A percentile compares a stretch with the other conserved stretches of the same genome.
Conservation (phyloP, 1,139 yeast genomes). For the Sugiyamaella neomexicana region DNA sequence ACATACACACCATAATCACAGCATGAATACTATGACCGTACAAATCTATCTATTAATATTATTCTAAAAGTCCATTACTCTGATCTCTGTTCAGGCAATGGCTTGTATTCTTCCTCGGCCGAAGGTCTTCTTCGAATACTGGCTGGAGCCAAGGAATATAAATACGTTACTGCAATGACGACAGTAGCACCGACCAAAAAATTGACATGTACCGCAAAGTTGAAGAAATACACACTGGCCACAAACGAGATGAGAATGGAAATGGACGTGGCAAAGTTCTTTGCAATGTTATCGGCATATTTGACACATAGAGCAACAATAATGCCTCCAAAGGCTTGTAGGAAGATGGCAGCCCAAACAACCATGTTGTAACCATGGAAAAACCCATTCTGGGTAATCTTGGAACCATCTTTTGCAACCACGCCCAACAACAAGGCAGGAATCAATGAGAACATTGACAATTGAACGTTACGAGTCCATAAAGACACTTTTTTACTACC, state of each 20-base stretch:
- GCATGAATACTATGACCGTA: too few species aligned
- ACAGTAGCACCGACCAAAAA: constrained; percentile 42
- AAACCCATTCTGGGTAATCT: constrained; percentile 41
- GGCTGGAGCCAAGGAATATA: constrained; percentile 32
- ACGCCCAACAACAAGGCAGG: constrained; percentile 46
- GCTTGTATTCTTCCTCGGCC: constrained; percentile 14
- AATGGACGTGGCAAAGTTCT: constrained; percentile 47
- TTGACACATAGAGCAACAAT: constrained; percentile 47
- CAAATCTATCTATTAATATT: not conserved
- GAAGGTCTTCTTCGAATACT: constrained; percentile 3
- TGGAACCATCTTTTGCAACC: constrained; percentile 40
- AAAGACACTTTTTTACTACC: constrained; percentile 41
- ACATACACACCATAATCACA: too few species aligned
- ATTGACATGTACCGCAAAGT: constrained; percentile 40
- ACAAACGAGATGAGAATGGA: constrained; percentile 44
- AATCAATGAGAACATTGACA: constrained; percentile 43
- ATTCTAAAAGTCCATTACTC: not conserved
- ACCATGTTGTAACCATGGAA: constrained; percentile 44
- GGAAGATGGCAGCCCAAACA: constrained; percentile 43
- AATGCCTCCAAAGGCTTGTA: constrained; percentile 47
- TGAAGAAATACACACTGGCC: constrained; percentile 42
- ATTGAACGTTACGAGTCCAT: constrained; percentile 46
- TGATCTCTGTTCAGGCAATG: constrained; percentile 7
- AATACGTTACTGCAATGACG: constrained; percentile 43
- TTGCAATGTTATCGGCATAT: constrained; percentile 47